Evolutionary conservation across 257 asterid species (phyloP), one percentile per base, ranked within the genome.

Genomic region (Solanum verrucosum): DNA sequence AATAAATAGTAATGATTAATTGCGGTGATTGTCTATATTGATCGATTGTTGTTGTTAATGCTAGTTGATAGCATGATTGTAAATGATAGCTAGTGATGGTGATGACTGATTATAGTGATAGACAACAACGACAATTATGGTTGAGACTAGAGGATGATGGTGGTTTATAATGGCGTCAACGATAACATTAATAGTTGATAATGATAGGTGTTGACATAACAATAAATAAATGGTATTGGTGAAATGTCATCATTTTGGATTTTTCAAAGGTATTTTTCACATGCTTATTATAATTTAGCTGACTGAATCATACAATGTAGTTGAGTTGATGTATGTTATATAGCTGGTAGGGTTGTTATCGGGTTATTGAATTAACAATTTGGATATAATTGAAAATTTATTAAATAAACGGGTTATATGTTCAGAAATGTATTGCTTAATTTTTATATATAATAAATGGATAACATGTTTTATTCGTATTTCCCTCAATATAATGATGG

Each of bases 291-390:
- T 18, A 56, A 0, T 18, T 52, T 52, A 0, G 63, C 10, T 4
- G 4, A 56, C 4, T 6, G 4, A 18, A 56, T 18, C 0, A 18
- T 56, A 56, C 9, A 18, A 2, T 6, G 2, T 56, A 18, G 10
- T 0, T 56, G 10, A 56, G n/a, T 56, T 56, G 65, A 18, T 56
- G 9, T 56, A 18, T 20, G 9, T 56, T 18, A 56, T 18, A 18
- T 56, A 18, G 0, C 2, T 0, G n/a, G 8, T 6, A 18, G 65
- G 4, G 1, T 18, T 18, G 65, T 56, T 56, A 2, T 6, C 0
- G 0, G 4, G 65, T 56, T 18, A 56, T 20, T 56, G 65, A 56
- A 56, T 56, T 56, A 18, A 18, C 2, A 18, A 18, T 56, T 0
- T 56, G 65, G 9, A 56, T 56, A 56, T 18, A 0, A 18, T 18